Conservation (phyloP, 2,329 filamentous ascomycete species). For the Exophiala mesophila region DNA sequence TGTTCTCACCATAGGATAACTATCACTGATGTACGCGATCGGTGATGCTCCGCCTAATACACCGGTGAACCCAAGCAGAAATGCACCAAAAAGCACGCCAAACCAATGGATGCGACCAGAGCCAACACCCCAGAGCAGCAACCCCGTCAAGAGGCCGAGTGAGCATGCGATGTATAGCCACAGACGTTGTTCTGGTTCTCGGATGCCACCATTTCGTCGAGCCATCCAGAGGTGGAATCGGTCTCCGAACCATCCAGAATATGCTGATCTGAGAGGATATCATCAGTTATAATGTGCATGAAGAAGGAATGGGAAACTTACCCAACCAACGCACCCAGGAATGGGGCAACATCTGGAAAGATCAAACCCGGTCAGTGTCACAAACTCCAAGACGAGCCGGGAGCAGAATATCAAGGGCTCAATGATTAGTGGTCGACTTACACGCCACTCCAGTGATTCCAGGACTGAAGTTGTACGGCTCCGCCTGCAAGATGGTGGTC, state of each 20-base stretch:
- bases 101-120: slow-evolving; percentile 48
- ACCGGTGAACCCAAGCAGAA: slow-evolving; percentile 42
- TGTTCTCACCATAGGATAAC: too few species aligned
- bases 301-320: too few species aligned
- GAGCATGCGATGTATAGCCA: slow-evolving; percentile 37
- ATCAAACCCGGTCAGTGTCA: too few species aligned
- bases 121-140: slow-evolving; percentile 40
- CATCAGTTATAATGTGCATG: too few species aligned
- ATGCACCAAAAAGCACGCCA: slow-evolving; percentile 46
- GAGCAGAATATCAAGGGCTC: too few species aligned
- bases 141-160: slow-evolving; percentile 32
- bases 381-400: too few species aligned
- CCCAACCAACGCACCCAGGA: too few species aligned
- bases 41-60: slow-evolving; percentile 41
- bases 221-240: slow-evolving; percentile 37
- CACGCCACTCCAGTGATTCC: slow-evolving; percentile 38
- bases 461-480: slow-evolving; percentile 35
- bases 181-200: slow-evolving; percentile 40
- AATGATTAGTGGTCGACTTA: slow-evolving; percentile 33
- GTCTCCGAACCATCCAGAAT: slow-evolving; percentile 38
- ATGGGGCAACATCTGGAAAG: too few species aligned
- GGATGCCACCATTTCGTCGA: slow-evolving; percentile 37
- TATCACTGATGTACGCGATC: slow-evolving; percentile 46
- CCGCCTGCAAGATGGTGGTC: slow-evolving; percentile 33
- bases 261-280: slow-evolving; percentile 34